phyloP scores from a whole-genome alignment of 192 early-diverging fungal genomes.

The Podila minutissima region DNA sequence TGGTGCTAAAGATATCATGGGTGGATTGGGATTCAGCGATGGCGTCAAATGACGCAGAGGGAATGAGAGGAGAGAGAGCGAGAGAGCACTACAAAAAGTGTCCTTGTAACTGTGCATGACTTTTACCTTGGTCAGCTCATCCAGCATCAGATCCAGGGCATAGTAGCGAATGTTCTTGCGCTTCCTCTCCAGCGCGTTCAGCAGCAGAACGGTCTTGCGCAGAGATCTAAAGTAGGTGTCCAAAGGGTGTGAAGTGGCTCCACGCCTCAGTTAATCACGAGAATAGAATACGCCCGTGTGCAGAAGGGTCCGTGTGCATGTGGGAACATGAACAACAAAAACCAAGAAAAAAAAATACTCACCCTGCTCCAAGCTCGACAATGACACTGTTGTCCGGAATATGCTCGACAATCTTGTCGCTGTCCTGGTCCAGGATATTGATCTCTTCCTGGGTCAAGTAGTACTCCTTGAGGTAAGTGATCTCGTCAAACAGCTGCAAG shows the following conservation, averaged over 20 bases:
- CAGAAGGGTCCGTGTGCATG: too few relatives aligned
- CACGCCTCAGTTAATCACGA: background rate
- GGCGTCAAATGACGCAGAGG: slow-evolving; percentile 43
- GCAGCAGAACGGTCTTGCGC: slow-evolving; percentile 87
- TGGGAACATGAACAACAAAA: too few relatives aligned
- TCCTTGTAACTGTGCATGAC: background rate
- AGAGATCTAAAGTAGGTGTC: slow-evolving; percentile 63
- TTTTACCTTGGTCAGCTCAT: slow-evolving; percentile 68
- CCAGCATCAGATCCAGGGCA: slow-evolving; percentile 89
- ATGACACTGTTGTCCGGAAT: slow-evolving; percentile 75
- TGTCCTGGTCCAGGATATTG: slow-evolving; percentile 75
- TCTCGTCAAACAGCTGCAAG: slow-evolving; percentile 89
- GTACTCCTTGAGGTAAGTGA: slow-evolving; percentile 89
- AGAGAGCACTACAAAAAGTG: too few relatives aligned
- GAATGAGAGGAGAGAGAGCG: background rate
- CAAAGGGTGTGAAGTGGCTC: too few relatives aligned
- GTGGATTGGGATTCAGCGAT: background rate
- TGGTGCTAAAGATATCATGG: background rate
- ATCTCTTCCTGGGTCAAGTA: slow-evolving; percentile 90
- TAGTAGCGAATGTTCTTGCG: slow-evolving; percentile 80
- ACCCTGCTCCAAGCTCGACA: slow-evolving; percentile 93
- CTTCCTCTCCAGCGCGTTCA: slow-evolving; percentile 75
- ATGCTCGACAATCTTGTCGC: slow-evolving; percentile 68
- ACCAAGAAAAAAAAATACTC: slow-evolving; percentile 18
- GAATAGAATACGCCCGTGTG: background rate